These are phyloP conservation scores for Salix brachista DNA, from an alignment of 345 rosid species.

Conservation along the genomic window DNA sequence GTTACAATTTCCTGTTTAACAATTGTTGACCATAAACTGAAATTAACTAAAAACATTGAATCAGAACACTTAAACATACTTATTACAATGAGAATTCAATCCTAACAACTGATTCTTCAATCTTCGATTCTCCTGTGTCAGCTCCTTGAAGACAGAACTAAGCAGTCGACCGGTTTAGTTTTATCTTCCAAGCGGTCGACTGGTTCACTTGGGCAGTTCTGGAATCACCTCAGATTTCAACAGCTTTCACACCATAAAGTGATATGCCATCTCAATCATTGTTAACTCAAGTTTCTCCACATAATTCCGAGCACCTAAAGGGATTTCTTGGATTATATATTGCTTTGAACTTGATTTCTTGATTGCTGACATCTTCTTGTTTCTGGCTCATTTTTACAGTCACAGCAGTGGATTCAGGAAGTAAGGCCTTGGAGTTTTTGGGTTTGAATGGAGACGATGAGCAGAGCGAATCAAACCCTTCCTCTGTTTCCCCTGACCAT, in stretches of 20 bases:
- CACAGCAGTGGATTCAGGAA: constrained; percentile 86
- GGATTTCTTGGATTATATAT: neutral
- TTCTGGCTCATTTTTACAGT: constrained; percentile 36
- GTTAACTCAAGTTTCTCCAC: constrained; percentile 72
- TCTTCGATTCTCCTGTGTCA: too few relatives aligned
- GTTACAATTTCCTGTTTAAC: too few relatives aligned
- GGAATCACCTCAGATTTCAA: too few relatives aligned
- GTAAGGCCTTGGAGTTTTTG: constrained; percentile 77
- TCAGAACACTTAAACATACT: too few relatives aligned
- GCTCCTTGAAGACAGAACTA: too few relatives aligned
- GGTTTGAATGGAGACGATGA: constrained; percentile 43
- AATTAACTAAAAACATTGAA: too few relatives aligned
- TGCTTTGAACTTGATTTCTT: neutral
- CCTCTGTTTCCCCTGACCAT: constrained; percentile 31
- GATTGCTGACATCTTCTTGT: neutral
- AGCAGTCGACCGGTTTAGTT: too few relatives aligned
- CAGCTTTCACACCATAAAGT: constrained; percentile 64
- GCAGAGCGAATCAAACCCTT: constrained; percentile 22
- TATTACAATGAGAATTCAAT: too few relatives aligned
- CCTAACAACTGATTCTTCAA: too few relatives aligned
- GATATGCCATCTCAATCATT: constrained; percentile 72
- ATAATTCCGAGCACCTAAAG: constrained; percentile 59
- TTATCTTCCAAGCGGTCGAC: too few relatives aligned
- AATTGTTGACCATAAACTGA: too few relatives aligned
- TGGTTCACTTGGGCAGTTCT: too few relatives aligned